These are phyloP conservation scores for Colletotrichum cereale DNA, from an alignment of 2,329 filamentous ascomycete species.

Conservation along the genomic window DNA sequence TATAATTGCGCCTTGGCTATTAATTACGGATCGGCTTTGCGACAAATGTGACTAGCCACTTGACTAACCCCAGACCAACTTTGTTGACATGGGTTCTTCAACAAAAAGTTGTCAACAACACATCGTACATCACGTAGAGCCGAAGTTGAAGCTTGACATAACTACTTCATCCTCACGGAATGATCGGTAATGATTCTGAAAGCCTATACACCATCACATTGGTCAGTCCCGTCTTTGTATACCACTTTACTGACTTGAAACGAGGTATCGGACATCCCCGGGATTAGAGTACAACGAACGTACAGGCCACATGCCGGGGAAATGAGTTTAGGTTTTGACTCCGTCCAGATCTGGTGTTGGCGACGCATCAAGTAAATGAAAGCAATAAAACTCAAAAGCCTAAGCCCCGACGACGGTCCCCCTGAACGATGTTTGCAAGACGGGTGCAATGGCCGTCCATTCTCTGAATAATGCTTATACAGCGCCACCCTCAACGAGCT, in stretches of 20 bases:
- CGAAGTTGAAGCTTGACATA: background rate
- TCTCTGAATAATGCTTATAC: background rate
- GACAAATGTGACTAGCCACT: too few species aligned
- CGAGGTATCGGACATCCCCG: background rate
- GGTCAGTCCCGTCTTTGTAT: too few species aligned
- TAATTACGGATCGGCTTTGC: too few species aligned
- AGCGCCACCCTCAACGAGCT: too few species aligned
- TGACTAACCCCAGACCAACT: too few species aligned
- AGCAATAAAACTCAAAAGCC: background rate
- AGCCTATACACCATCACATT: background rate
- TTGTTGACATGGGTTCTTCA: too few species aligned
- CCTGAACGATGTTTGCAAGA: background rate
- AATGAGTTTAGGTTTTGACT: background rate
- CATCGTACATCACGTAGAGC: background rate
- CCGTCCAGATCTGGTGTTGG: background rate
- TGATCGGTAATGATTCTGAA: background rate
- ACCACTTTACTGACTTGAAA: background rate
- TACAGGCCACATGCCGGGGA: background rate
- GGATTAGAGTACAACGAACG: background rate
- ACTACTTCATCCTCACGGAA: background rate
- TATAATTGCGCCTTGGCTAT: too few species aligned
- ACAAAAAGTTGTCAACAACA: too few species aligned
- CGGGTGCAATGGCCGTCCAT: background rate
- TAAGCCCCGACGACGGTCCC: too few species aligned
- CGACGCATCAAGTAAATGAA: background rate